These are phyloP conservation scores for Taphrina deformans DNA, from an alignment of 1,139 yeast genomes.

Conservation along the genomic window DNA sequence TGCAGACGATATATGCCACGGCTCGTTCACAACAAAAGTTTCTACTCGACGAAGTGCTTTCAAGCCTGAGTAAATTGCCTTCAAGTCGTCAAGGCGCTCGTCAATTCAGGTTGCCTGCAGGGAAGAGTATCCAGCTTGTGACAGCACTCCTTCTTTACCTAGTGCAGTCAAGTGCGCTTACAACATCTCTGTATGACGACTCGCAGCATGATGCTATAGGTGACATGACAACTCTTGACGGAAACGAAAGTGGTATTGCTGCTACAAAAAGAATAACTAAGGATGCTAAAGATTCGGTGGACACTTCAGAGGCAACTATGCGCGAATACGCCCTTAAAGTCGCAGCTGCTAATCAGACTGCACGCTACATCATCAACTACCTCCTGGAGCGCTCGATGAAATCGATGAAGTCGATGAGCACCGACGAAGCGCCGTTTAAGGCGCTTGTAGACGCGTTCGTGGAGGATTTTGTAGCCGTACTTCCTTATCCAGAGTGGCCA, in stretches of 20 bases:
- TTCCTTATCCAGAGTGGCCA: constrained; percentile 62
- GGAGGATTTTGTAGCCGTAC: constrained; percentile 56
- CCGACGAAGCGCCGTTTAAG: constrained; percentile 42
- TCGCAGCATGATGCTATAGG: not conserved
- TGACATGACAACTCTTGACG: not conserved
- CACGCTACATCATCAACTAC: constrained; percentile 44
- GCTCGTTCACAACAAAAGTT: constrained; percentile 58
- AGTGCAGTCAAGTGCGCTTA: constrained; percentile 47
- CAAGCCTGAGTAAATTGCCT: constrained; percentile 55
- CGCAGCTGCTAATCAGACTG: constrained; percentile 49
- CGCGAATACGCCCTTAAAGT: constrained; percentile 37
- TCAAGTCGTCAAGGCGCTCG: constrained; percentile 50
- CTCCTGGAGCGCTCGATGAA: constrained; percentile 41
- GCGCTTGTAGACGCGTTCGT: constrained; percentile 53
- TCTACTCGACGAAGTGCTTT: constrained; percentile 61
- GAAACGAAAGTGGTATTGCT: too few relatives aligned
- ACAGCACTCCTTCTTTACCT: constrained; percentile 52
- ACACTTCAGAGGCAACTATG: not conserved
- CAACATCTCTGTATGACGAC: not conserved
- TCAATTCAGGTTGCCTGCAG: constrained; percentile 51
- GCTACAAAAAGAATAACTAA: too few relatives aligned
- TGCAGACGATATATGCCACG: constrained; percentile 52
- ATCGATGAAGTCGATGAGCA: constrained; percentile 37
- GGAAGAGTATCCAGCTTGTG: constrained; percentile 54
- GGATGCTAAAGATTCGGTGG: not conserved